A percentile compares a stretch with the other conserved stretches of the same genome.
These are phyloP conservation scores for Aegilops longissima DNA, from an alignment of 176 grass and related monocot species.

Conservation along the genomic window DNA sequence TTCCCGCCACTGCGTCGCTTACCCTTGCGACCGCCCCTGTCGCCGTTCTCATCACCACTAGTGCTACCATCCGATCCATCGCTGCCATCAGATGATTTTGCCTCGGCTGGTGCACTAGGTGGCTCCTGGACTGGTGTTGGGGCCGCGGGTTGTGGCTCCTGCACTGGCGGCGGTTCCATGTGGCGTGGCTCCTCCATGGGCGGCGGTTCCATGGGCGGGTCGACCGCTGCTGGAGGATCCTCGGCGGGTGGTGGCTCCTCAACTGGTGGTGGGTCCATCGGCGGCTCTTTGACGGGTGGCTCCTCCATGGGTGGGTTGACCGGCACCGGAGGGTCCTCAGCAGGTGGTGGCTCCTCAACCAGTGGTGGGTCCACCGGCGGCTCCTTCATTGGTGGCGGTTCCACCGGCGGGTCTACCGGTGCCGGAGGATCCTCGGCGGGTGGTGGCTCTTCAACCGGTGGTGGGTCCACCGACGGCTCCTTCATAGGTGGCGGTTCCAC, in stretches of 20 bases:
- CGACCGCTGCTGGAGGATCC: no score
- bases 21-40: background rate
- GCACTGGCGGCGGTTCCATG: background rate
- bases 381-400: background rate
- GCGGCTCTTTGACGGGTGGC: background rate
- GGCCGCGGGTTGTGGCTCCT: background rate
- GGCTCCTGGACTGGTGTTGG: background rate
- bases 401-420: background rate
- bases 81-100: background rate
- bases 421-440: background rate
- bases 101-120: background rate
- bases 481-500: background rate
- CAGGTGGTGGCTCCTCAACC: background rate
- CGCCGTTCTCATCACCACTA: background rate
- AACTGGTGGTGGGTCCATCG: background rate
- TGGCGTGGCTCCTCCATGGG: background rate
- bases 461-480: background rate
- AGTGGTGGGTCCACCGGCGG: background rate
- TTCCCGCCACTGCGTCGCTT: background rate
- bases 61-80: background rate
- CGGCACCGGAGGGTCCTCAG: background rate
- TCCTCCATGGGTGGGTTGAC: background rate
- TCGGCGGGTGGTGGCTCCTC: background rate
- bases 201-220: background rate
- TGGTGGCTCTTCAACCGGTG: background rate